Evolutionary conservation across 2,329 filamentous ascomycete genomes (phyloP).

Genomic region (Penicillium sp.): DNA sequence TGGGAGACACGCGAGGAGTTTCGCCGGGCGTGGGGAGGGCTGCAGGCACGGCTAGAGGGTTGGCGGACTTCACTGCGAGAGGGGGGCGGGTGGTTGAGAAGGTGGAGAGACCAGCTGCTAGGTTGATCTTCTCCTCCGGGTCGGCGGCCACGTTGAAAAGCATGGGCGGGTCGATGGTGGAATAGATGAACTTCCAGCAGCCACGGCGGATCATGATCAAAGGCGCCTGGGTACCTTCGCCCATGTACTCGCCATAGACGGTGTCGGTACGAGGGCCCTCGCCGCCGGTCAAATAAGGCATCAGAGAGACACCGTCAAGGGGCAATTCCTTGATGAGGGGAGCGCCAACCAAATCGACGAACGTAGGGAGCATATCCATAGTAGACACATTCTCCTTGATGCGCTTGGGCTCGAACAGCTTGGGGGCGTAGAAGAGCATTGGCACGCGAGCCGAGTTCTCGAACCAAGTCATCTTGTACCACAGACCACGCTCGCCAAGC

Average conservation of each 20-base stretch:
- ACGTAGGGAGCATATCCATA: slow-evolving; percentile 83
- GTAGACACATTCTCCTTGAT: slow-evolving; percentile 86
- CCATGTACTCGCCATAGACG: slow-evolving; percentile 93
- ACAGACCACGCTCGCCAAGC: slow-evolving; percentile 87
- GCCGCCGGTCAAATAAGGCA: slow-evolving; percentile 69
- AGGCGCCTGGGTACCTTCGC: slow-evolving; percentile 84
- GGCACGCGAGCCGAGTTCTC: slow-evolving; percentile 89
- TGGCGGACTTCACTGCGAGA: slow-evolving; percentile 43
- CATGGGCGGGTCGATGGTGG: slow-evolving; percentile 78
- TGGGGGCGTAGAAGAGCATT: slow-evolving; percentile 78
- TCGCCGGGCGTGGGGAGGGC: slow-evolving; percentile 34
- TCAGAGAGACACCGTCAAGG: slow-evolving; percentile 79
- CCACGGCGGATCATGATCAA: slow-evolving; percentile 93
- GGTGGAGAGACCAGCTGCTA: slow-evolving; percentile 45
- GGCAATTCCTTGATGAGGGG: slow-evolving; percentile 70
- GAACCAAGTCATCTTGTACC: slow-evolving; percentile 98
- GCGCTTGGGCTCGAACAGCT: slow-evolving; percentile 71
- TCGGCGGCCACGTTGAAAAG: slow-evolving; percentile 78
- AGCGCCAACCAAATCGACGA: slow-evolving; percentile 77
- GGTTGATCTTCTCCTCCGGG: slow-evolving; percentile 73
- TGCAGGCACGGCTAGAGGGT: slow-evolving; percentile 13
- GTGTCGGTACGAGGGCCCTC: slow-evolving; percentile 67
- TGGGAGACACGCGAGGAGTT: slow-evolving; percentile 30
- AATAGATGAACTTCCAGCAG: slow-evolving; percentile 87
- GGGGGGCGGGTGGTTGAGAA: slow-evolving; percentile 19